phyloP scores from a whole-genome alignment of 2,329 filamentous ascomycete species.

The Colletotrichum tabaci region DNA sequence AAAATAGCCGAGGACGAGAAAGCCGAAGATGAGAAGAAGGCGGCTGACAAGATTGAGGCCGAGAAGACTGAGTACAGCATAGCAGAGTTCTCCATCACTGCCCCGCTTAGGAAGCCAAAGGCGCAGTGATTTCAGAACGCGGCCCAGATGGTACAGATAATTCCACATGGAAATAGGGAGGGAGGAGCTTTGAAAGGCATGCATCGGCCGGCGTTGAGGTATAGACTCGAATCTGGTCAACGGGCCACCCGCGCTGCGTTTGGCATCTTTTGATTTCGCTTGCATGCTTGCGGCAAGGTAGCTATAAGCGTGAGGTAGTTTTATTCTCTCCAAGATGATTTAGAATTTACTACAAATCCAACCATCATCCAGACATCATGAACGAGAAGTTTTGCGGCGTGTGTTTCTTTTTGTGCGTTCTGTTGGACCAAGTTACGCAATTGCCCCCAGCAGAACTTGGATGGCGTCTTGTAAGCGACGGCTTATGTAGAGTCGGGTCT shows the following conservation, averaged over 20 bases:
- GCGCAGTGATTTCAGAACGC: background rate
- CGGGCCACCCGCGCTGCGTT: background rate
- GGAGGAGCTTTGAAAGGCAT: background rate
- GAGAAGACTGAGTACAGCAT: slow-evolving; percentile 39
- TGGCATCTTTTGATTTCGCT: background rate
- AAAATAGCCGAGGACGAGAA: slow-evolving; percentile 47
- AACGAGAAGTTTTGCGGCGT: background rate
- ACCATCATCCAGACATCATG: background rate
- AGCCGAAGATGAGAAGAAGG: slow-evolving; percentile 30
- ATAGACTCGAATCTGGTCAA: background rate
- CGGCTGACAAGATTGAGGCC: slow-evolving; percentile 31
- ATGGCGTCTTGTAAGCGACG: too few relatives aligned
- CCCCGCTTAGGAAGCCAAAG: slow-evolving; percentile 36
- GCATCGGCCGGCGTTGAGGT: slow-evolving; percentile 7
- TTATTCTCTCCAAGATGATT: background rate
- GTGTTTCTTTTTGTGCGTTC: background rate
- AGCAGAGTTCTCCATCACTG: slow-evolving; percentile 33
- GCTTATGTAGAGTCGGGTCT: too few relatives aligned
- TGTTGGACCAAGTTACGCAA: too few relatives aligned
- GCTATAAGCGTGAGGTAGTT: background rate
- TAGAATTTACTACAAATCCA: background rate
- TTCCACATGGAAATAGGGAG: background rate
- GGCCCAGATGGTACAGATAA: background rate
- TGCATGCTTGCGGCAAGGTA: background rate
- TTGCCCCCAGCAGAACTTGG: too few relatives aligned